Evolutionary conservation across 768 basidiomycete species (phyloP).

Genomic region (Tricholoma flavovirens): DNA sequence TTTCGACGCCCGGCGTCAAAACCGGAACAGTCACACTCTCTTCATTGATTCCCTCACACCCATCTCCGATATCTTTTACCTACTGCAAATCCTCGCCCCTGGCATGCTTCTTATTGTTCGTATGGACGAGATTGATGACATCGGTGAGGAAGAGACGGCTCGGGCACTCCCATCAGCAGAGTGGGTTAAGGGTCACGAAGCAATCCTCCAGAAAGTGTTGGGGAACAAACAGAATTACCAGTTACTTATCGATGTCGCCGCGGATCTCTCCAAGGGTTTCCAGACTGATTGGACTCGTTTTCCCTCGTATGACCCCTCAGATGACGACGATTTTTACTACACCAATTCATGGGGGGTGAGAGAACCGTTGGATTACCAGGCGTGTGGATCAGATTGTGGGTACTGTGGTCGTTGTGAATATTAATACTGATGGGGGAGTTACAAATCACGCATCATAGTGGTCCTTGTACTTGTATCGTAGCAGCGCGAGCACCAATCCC

Average conservation of each 20-base stretch:
- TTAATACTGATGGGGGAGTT: too few relatives aligned
- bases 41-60: background rate
- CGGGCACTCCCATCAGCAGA: background rate
- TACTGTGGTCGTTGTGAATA: background rate
- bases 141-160: background rate
- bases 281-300: background rate
- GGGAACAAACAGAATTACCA: background rate
- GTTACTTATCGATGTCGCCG: background rate
- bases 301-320: background rate
- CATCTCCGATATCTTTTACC: background rate
- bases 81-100: background rate
- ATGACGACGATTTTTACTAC: background rate
- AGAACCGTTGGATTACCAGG: background rate
- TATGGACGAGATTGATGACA: background rate
- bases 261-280: background rate
- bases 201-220: background rate
- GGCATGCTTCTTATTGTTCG: background rate
- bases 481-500: too few relatives aligned
- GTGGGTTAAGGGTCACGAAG: background rate
- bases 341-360: background rate
- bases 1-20: background rate
- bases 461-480: too few relatives aligned
- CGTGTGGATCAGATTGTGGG: background rate
- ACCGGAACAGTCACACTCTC: background rate
- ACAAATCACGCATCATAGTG: too few relatives aligned